A percentile compares a stretch with the other conserved stretches of the same genome.
These are phyloP conservation scores for Linanthus parryae DNA, from an alignment of 148 eudicot genomes.

Conservation along the genomic window DNA sequence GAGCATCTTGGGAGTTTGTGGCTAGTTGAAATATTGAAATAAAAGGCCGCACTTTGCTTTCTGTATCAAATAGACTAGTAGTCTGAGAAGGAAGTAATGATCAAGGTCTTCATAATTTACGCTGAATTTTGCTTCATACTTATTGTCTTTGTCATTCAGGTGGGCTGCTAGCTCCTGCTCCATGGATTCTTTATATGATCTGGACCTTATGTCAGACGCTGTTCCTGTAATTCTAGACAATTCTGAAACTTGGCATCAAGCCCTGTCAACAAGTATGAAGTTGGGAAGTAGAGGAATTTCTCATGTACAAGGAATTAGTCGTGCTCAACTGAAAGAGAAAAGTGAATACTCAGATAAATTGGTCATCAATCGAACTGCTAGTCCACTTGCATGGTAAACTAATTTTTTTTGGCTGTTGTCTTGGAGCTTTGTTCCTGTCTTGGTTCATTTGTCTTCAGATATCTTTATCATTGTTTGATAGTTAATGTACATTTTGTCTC, in stretches of 20 bases:
- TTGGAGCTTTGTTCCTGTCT: neutral
- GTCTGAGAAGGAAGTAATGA: neutral
- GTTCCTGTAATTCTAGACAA: constrained; percentile 85
- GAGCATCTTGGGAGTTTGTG: too few relatives aligned
- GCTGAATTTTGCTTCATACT: too few relatives aligned
- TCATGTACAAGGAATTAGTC: constrained; percentile 61
- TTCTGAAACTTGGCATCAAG: constrained; percentile 76
- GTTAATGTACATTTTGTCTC: neutral
- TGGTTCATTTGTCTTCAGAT: neutral
- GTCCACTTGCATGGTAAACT: constrained; percentile 79
- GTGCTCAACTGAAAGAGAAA: constrained; percentile 50
- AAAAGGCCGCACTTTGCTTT: neutral
- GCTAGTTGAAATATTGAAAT: too few relatives aligned
- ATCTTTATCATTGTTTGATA: neutral
- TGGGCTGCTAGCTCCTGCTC: constrained; percentile 76
- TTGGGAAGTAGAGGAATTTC: constrained; percentile 75
- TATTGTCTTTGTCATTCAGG: constrained; percentile 35
- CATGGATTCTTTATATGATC: constrained; percentile 88
- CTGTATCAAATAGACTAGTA: neutral
- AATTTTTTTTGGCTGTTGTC: constrained; percentile 1
- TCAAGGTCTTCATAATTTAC: too few relatives aligned
- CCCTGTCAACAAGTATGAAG: constrained; percentile 70
- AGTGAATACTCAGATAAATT: constrained; percentile 52
- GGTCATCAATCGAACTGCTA: constrained; percentile 90
- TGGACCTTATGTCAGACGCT: constrained; percentile 66